A percentile compares a stretch with the other conserved stretches of the same genome.
phyloP scores from a whole-genome alignment of 1,139 yeast genomes.

The Blastobotrys apis region DNA sequence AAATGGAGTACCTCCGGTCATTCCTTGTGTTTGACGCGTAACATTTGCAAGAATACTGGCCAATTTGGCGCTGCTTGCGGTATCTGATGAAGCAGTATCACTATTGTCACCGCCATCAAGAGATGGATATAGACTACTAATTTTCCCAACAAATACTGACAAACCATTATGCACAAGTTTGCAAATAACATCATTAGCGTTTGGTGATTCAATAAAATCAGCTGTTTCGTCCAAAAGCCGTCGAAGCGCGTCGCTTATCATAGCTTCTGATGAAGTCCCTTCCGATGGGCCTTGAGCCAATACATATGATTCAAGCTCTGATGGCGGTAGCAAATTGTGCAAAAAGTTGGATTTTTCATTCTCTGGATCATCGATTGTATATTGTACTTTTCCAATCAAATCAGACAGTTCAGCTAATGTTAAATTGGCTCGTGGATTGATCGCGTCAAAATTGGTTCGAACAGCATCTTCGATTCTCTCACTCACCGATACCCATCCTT shows the following conservation, averaged over 20 bases:
- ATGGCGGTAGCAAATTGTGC: slow-evolving; percentile 39
- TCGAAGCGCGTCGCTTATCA: slow-evolving; percentile 24
- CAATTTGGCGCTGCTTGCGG: slow-evolving; percentile 44
- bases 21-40: slow-evolving; percentile 58
- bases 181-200: slow-evolving; percentile 39
- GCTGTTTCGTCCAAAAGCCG: slow-evolving; percentile 49
- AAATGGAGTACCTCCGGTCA: slow-evolving; percentile 46
- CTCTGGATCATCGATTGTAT: slow-evolving; percentile 36
- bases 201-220: slow-evolving; percentile 45
- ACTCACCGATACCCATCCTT: slow-evolving; percentile 68
- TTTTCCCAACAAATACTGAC: slow-evolving; percentile 31
- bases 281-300: slow-evolving; percentile 35
- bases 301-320: slow-evolving; percentile 39
- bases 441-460: slow-evolving; percentile 52
- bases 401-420: slow-evolving; percentile 55
- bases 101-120: slow-evolving; percentile 24
- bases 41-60: slow-evolving; percentile 67
- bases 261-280: background rate
- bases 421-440: slow-evolving; percentile 71
- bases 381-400: slow-evolving; percentile 44
- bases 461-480: slow-evolving; percentile 56
- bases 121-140: slow-evolving; percentile 25
- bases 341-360: slow-evolving; percentile 25
- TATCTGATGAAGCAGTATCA: slow-evolving; percentile 20
- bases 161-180: slow-evolving; percentile 39